Evolutionary conservation across 2,329 filamentous ascomycete species (phyloP), one percentile per base, ranked within the genome.

Genomic region (Parascedosporium putredinis): DNA sequence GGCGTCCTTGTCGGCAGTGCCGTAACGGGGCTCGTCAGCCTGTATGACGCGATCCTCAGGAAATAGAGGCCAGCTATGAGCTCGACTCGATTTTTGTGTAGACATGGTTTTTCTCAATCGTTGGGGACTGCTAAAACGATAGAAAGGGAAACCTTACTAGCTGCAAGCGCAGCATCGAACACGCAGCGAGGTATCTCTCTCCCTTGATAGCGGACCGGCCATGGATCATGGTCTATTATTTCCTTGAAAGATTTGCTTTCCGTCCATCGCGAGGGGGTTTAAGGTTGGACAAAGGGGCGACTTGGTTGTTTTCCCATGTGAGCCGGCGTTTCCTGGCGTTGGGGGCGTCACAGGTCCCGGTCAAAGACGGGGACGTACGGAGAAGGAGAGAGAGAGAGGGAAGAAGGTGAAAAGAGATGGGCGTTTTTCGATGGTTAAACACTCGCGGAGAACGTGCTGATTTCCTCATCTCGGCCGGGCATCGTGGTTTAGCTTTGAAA

Each of bases 21-120:
- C 50, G 79, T 91, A 55, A 84, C 83, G 4, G 76, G 77, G 20
- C 60, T 90, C 24, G 73, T 82, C 45, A 84, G 83, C 55, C 67
- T 93, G 54, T 93, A 90, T 64, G 86, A 91, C 55, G 87, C 86
- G 34, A 81, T 86, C 22, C 67, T 90, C 61, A 83, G 77, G 68
- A 87, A 82, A 64, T 84, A 31, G 73, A 59, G 45, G 18, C 7
- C 6, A n/a, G 29, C 7, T 9, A 16, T 16, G 29, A 14, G 33
- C n/a, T n/a, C n/a, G n/a, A n/a, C n/a, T n/a, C n/a, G n/a, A n/a
- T n/a, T n/a, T n/a, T n/a, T n/a, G n/a, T n/a, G n/a, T n/a, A n/a
- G n/a, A n/a, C n/a, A n/a, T n/a, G n/a, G n/a, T n/a, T n/a, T n/a
- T n/a, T n/a, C n/a, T n/a, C n/a, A n/a, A n/a, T n/a, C n/a, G n/a